These are phyloP conservation scores for Mycena maculata DNA, from an alignment of 768 basidiomycete species.

Conservation along the genomic window DNA sequence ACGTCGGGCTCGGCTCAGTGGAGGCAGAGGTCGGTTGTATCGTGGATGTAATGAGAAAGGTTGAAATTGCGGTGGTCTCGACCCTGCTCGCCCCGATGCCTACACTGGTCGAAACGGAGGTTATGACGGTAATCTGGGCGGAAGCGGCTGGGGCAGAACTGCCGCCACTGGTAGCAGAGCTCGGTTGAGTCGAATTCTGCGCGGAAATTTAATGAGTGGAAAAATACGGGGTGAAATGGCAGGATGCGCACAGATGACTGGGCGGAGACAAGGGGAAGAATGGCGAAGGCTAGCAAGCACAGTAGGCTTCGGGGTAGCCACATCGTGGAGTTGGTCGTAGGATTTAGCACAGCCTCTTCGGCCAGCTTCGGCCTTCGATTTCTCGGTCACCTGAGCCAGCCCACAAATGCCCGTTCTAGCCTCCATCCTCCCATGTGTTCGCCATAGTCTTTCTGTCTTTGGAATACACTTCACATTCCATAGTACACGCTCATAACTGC, in stretches of 20 bases:
- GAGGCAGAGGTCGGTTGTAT: slow-evolving; percentile 26
- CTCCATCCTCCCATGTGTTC: background rate
- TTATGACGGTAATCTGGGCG: slow-evolving; percentile 46
- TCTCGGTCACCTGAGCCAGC: background rate
- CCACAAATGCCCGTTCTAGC: background rate
- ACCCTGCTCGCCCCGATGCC: slow-evolving; percentile 55
- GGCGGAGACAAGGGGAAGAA: slow-evolving; percentile 21
- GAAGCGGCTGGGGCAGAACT: background rate
- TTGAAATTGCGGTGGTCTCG: slow-evolving; percentile 51
- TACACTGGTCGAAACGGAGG: slow-evolving; percentile 51
- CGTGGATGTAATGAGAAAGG: slow-evolving; percentile 61
- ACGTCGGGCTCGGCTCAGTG: slow-evolving; percentile 28
- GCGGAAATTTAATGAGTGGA: no score
- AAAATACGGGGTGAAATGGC: background rate
- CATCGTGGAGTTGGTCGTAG: slow-evolving; percentile 27
- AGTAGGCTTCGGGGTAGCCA: background rate
- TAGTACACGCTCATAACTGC: no score
- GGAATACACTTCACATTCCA: no score
- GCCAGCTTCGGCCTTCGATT: no score
- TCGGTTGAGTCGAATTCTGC: no score
- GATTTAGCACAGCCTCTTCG: no score
- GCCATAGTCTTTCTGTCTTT: no score
- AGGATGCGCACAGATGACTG: slow-evolving; percentile 22
- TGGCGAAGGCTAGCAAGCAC: slow-evolving; percentile 11
- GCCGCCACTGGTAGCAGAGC: no score